Evolutionary conservation across 495 filamentous ascomycete genomes (phyloP).

Genomic region (Pyrenula massariospora): DNA sequence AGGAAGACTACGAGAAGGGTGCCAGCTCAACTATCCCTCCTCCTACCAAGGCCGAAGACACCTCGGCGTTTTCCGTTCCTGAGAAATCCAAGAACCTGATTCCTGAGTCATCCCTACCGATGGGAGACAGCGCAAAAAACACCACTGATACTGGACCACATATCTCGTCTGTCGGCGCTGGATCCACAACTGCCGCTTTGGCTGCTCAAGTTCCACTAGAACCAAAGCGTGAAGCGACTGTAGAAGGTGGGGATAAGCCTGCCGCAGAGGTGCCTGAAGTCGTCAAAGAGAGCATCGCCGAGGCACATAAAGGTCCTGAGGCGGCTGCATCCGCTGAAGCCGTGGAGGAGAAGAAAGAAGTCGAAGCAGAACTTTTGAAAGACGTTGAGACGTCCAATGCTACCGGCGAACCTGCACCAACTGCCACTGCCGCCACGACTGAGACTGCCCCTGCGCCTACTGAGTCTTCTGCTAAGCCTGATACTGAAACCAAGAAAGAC

Average conservation of each 20-base stretch:
- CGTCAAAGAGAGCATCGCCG: conserved; percentile 60
- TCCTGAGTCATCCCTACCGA: conserved; percentile 77
- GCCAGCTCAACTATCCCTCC: conserved; percentile 41
- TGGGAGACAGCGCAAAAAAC: conserved; percentile 27
- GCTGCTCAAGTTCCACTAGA: conserved; percentile 63
- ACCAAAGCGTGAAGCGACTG: conserved; percentile 8
- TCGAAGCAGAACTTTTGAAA: conserved; percentile 56
- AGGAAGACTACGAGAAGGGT: conserved; percentile 71
- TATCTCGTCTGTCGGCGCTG: conserved; percentile 57
- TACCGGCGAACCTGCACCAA: conserved; percentile 40
- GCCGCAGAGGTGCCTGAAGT: conserved; percentile 51
- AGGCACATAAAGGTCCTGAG: conserved; percentile 55
- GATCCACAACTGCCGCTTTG: conserved; percentile 61
- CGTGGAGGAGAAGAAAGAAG: conserved; percentile 66
- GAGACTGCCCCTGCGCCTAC: conserved; percentile 26
- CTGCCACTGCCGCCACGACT: conserved; percentile 28
- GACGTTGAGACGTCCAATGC: conserved; percentile 37
- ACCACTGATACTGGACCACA: conserved; percentile 36
- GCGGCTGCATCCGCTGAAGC: conserved; percentile 54
- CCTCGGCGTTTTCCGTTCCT: conserved; percentile 42
- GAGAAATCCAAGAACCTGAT: conserved; percentile 55
- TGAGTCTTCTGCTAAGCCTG: conserved; percentile 2
- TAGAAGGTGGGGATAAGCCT: conserved; percentile 9
- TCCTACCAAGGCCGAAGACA: conserved; percentile 4
- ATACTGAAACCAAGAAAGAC: background rate